Conservation (phyloP, 352 stramenopile genomes). For the Pythium diclinum region DNA sequence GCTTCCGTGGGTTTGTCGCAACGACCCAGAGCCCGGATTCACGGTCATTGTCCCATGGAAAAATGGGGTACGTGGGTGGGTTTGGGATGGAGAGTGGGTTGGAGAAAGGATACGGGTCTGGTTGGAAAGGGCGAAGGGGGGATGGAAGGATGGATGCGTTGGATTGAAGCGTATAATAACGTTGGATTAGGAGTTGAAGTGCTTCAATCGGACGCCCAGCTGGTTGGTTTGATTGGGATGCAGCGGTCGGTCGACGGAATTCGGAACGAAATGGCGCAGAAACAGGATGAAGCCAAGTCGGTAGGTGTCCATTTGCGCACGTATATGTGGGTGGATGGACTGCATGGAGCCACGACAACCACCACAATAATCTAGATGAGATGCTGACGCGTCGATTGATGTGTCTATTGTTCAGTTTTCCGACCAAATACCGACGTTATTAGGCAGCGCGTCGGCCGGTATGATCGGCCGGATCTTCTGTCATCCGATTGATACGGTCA, state of each 20-base stretch:
- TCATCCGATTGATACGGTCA: slow-evolving; percentile 92
- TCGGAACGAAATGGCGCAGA: slow-evolving; percentile 17
- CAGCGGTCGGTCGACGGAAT: slow-evolving; percentile 22
- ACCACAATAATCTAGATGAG: background rate
- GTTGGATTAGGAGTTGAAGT: slow-evolving; percentile 11
- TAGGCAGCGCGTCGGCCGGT: slow-evolving; percentile 78
- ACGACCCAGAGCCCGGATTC: background rate
- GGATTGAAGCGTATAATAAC: slow-evolving; percentile 23
- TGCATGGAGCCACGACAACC: background rate
- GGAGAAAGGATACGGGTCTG: background rate
- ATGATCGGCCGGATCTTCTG: slow-evolving; percentile 86
- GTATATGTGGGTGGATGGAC: background rate
- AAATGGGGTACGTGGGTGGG: background rate
- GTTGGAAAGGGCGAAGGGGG: slow-evolving; percentile 3
- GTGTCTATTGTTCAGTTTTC: slow-evolving; percentile 24
- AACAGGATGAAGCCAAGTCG: slow-evolving; percentile 21
- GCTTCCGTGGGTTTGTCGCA: background rate
- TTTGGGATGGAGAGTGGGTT: background rate
- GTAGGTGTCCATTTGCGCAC: slow-evolving; percentile 5
- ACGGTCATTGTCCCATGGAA: background rate
- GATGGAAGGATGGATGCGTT: slow-evolving; percentile 1
- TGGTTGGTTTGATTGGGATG: slow-evolving; percentile 7
- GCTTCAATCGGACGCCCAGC: slow-evolving; percentile 19
- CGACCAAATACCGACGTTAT: slow-evolving; percentile 55
- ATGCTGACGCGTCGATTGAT: slow-evolving; percentile 4